Evolutionary conservation across 441 rosid species (phyloP), one percentile per base, ranked within the genome.

Genomic region (Geranium incanum): DNA sequence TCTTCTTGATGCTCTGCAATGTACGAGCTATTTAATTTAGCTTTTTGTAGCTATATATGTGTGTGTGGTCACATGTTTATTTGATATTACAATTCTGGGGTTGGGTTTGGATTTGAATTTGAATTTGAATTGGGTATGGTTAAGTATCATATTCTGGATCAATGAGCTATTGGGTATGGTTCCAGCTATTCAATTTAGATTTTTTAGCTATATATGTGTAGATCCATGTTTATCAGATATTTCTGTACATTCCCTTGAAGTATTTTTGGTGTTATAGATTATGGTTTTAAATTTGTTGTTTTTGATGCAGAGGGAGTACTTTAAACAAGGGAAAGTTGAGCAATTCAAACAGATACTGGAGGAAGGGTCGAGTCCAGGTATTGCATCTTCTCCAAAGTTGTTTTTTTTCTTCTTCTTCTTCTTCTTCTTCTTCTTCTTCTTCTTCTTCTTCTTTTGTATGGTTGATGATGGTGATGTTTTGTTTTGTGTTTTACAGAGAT

Each of bases 351-450:
- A 92, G 83, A 92, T 92, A 79, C 79, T 95, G 73, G 97, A 92
- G 74, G 99, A 95, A 87, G 99, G 99, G 37, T 95, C 99, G 50
- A 92, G 99, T 79, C 88, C 88, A 70, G 99, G 99, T 92, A 88
- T 57, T 23, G 43, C 16, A 60, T 23, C 1, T 48, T 23, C 28
- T 8, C 59, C 52, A 23, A 41, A 48, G 28, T 21, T 36, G 65
- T 13, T 39, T 11, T 33, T 67, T 62, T 1, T 28, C 63, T 36
- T 45, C 50, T 18, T 50, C 63, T 36, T 45, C 50, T 18, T 50
- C 39, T 15, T 59, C 63, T 36, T 45, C 50, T 18, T 50, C 39
- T 15, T 59, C 63, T 36, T 45, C 50, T n/a, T 39, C 8, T 33
- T 67, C 50, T 1, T 28, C 63, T 36, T 45, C 50, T 18, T 50